phyloP scores from a whole-genome alignment of 148 eudicot species.

The Amaranthus hypochondriacus region DNA sequence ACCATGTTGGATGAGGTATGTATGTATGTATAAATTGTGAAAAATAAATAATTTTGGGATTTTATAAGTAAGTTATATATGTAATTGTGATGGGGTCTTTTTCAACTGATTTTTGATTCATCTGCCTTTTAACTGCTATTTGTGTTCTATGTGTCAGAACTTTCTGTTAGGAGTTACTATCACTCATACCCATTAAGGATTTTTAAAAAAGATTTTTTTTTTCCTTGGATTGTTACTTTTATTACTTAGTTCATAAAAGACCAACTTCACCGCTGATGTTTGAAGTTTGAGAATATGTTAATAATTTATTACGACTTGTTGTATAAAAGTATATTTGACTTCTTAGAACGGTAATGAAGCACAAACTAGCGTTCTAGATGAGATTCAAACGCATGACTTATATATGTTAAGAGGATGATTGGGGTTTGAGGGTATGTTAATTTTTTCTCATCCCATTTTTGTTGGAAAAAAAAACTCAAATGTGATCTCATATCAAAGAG shows the following conservation, averaged over 20 bases:
- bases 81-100: conserved; percentile 31
- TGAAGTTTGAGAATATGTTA: too few relatives aligned
- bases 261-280: too few relatives aligned
- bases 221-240: neutral
- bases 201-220: neutral
- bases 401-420: too few relatives aligned
- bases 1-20: conserved; percentile 90
- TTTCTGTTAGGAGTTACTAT: conserved; percentile 35
- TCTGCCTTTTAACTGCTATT: conserved; percentile 22
- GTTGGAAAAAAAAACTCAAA: too few relatives aligned
- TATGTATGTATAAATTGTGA: neutral
- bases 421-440: too few relatives aligned
- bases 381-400: too few relatives aligned
- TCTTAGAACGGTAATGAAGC: too few relatives aligned
- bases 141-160: conserved; percentile 28
- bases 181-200: conserved; percentile 12
- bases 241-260: neutral
- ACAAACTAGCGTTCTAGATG: too few relatives aligned
- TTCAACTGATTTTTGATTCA: conserved; percentile 30
- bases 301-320: too few relatives aligned
- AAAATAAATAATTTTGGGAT: neutral
- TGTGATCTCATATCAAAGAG: too few relatives aligned
- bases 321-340: too few relatives aligned
- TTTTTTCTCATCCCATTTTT: too few relatives aligned
- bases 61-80: conserved; percentile 11